A percentile compares a stretch with the other conserved stretches of the same genome.
Evolutionary conservation across 257 asterid genomes (phyloP).

Genomic region (Striga asiatica): DNA sequence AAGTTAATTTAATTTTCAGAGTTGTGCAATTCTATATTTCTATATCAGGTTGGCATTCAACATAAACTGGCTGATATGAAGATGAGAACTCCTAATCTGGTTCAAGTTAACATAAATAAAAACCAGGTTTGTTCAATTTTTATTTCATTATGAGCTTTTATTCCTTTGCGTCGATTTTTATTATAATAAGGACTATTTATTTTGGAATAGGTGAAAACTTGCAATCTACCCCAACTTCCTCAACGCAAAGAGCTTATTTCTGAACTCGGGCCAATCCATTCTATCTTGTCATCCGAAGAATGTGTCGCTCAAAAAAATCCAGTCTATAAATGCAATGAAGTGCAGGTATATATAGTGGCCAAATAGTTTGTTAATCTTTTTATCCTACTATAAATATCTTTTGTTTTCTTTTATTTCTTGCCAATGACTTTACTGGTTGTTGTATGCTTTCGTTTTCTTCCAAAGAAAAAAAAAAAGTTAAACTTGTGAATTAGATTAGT

Average conservation of each 20-base stretch:
- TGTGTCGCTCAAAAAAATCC: slow-evolving; percentile 52
- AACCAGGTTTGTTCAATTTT: slow-evolving; percentile 48
- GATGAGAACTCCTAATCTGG: slow-evolving; percentile 48
- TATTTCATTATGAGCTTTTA: neutral
- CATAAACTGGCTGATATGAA: slow-evolving; percentile 48
- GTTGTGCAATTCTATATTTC: neutral
- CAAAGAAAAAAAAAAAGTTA: neutral
- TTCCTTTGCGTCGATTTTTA: slow-evolving; percentile 8
- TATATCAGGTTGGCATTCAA: slow-evolving; percentile 76
- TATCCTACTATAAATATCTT: neutral
- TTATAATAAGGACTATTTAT: neutral
- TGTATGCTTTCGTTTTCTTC: neutral
- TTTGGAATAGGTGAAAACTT: slow-evolving; percentile 45
- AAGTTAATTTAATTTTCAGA: neutral
- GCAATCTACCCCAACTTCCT: slow-evolving; percentile 72
- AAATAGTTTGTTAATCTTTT: neutral
- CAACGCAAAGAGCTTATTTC: slow-evolving; percentile 46
- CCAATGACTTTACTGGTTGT: too few species aligned
- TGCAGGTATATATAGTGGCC: slow-evolving; percentile 41
- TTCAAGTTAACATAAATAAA: slow-evolving; percentile 45
- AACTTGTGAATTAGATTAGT: too few species aligned
- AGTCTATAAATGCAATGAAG: slow-evolving; percentile 64
- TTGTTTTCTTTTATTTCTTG: neutral
- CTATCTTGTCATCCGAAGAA: slow-evolving; percentile 39
- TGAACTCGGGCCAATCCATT: slow-evolving; percentile 58